Conservation (phyloP, 2,329 filamentous ascomycete species). For the Botrytis squamosa region DNA sequence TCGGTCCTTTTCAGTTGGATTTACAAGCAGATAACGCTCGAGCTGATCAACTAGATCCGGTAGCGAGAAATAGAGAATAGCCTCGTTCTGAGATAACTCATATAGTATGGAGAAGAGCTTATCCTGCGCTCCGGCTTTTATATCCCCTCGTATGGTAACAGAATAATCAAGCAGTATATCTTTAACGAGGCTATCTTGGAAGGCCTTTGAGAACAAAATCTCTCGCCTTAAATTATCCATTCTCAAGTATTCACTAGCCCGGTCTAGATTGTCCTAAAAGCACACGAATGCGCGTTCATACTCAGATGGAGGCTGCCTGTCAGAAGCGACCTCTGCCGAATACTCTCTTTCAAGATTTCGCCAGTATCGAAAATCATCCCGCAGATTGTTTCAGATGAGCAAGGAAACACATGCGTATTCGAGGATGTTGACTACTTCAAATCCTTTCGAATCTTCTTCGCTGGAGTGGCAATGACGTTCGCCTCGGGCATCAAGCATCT, state of each 20-base stretch:
- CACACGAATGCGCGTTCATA: background rate
- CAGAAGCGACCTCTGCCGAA: background rate
- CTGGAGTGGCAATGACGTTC: background rate
- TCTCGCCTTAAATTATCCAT: background rate
- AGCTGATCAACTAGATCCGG: background rate
- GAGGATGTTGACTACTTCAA: background rate
- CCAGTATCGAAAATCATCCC: background rate
- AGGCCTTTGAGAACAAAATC: background rate
- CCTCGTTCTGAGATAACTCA: background rate
- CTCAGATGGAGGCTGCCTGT: background rate
- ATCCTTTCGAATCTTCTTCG: background rate
- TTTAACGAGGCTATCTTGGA: background rate
- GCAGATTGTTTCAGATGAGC: background rate
- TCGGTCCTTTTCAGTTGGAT: background rate
- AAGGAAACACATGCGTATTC: background rate
- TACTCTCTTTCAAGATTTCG: background rate
- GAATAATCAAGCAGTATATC: background rate
- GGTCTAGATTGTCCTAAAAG: background rate
- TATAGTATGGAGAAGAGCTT: background rate
- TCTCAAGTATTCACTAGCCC: background rate
- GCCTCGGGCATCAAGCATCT: background rate
- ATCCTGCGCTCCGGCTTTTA: background rate
- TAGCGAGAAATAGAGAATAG: background rate
- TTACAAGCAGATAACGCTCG: background rate
- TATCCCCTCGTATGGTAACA: background rate